Conservation (phyloP, 768 basidiomycete genomes). For the Boletellus sp. region DNA sequence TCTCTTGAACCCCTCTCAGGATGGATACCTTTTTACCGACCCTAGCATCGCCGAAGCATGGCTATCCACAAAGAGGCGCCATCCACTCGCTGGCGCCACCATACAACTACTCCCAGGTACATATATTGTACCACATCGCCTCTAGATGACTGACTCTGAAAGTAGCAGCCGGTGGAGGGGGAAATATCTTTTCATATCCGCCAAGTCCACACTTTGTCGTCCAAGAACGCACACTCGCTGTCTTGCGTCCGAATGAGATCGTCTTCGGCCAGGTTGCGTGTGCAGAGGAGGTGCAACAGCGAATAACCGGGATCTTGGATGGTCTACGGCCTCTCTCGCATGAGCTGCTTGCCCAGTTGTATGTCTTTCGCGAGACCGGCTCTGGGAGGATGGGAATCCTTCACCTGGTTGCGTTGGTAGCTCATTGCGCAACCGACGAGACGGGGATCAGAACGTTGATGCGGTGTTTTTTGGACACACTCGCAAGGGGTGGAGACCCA, state of each 20-base stretch:
- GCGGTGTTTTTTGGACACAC: constrained; percentile 44
- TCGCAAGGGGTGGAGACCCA: constrained; percentile 19
- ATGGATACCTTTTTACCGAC: background rate
- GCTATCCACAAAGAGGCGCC: constrained; percentile 1
- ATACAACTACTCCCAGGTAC: background rate
- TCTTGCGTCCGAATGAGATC: constrained; percentile 37
- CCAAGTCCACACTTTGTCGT: constrained; percentile 37
- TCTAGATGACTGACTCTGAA: background rate
- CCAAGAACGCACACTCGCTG: constrained; percentile 32
- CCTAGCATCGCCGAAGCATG: background rate
- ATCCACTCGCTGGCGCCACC: background rate
- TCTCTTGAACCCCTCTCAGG: background rate
- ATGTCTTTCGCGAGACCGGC: constrained; percentile 36
- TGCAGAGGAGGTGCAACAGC: constrained; percentile 31
- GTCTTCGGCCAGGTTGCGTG: constrained; percentile 32
- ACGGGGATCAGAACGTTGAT: constrained; percentile 40
- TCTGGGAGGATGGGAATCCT: constrained; percentile 32
- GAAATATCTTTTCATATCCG: background rate
- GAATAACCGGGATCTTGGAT: constrained; percentile 31
- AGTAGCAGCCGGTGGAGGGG: background rate
- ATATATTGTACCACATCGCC: background rate
- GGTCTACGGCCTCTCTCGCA: constrained; percentile 39
- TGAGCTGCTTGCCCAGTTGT: constrained; percentile 39
- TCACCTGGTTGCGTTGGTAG: constrained; percentile 42
- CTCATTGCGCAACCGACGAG: constrained; percentile 54